Conservation (phyloP, 2,329 filamentous ascomycete species). For the Stagonosporopsis cucurbitacearum region DNA sequence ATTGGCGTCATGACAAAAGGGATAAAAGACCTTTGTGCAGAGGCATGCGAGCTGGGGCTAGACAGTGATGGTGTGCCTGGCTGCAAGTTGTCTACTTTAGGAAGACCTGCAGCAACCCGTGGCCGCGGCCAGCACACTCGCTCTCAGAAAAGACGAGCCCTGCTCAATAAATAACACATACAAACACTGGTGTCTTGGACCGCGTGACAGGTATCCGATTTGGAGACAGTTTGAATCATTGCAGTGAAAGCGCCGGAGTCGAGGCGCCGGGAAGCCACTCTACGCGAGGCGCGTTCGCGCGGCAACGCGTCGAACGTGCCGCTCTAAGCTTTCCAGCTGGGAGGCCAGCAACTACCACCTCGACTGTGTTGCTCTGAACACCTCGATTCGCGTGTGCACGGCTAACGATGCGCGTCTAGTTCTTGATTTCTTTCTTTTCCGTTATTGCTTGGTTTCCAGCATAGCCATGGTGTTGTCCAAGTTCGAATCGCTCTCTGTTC, state of each 20-base stretch:
- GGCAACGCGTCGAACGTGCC: conserved; percentile 20
- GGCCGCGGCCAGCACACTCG: neutral
- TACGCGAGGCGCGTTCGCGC: conserved; percentile 20
- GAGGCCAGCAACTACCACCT: conserved; percentile 17
- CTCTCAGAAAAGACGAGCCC: neutral
- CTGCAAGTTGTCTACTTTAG: neutral
- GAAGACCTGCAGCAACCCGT: neutral
- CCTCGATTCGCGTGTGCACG: conserved; percentile 10
- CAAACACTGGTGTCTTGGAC: neutral
- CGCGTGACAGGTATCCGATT: neutral
- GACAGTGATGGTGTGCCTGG: neutral
- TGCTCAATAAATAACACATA: no score
- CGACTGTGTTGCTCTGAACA: conserved; percentile 21
- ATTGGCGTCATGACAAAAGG: neutral
- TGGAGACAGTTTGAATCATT: no score
- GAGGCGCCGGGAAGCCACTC: conserved; percentile 9
- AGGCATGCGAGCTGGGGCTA: neutral
- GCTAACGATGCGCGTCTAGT: conserved; percentile 36
- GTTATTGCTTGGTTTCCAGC: conserved; percentile 35
- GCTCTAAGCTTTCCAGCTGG: conserved; percentile 13
- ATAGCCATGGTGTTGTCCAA: conserved; percentile 51
- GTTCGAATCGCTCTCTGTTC: conserved; percentile 57
- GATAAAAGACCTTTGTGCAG: neutral
- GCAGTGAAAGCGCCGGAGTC: neutral
- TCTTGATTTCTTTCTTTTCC: conserved; percentile 27